Conservation (phyloP, 2,329 filamentous ascomycete genomes). For the Tricladium varicosporioides region DNA sequence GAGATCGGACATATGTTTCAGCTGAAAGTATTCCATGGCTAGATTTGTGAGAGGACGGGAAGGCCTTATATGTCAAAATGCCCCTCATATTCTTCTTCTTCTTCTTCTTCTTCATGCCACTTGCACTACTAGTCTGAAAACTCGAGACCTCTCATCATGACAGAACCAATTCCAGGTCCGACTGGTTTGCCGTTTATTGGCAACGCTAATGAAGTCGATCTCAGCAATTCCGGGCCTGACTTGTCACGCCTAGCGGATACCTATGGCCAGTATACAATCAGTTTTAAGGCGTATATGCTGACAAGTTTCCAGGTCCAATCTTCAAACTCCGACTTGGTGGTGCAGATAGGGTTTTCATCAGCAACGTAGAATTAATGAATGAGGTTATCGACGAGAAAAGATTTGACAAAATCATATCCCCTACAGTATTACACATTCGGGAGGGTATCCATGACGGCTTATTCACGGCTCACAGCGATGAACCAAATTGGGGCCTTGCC, state of each 20-base stretch:
- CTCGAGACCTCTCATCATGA: conserved; percentile 6
- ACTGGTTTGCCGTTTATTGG: conserved; percentile 63
- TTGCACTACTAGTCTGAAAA: not conserved
- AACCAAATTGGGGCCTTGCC: conserved; percentile 65
- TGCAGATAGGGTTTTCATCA: conserved; percentile 48
- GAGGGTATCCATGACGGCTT: conserved; percentile 63
- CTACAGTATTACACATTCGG: conserved; percentile 52
- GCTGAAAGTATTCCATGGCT: too few relatives aligned
- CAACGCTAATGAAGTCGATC: conserved; percentile 62
- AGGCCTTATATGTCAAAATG: too few relatives aligned
- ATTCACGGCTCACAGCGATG: conserved; percentile 55
- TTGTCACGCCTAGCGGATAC: conserved; percentile 57
- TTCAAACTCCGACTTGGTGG: conserved; percentile 54
- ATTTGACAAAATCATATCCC: conserved; percentile 58
- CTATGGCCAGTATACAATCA: conserved; percentile 52
- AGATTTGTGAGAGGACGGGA: too few relatives aligned
- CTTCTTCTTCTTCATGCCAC: not conserved
- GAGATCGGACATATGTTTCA: too few relatives aligned
- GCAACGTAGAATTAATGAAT: conserved; percentile 54
- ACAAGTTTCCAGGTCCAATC: conserved; percentile 42
- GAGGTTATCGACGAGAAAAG: conserved; percentile 65
- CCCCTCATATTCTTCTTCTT: not conserved
- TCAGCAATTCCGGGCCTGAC: conserved; percentile 54
- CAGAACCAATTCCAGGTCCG: conserved; percentile 58
- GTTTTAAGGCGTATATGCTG: conserved; percentile 16